Conservation (phyloP, 805 yeast genomes). For the Hanseniaspora lindneri region DNA sequence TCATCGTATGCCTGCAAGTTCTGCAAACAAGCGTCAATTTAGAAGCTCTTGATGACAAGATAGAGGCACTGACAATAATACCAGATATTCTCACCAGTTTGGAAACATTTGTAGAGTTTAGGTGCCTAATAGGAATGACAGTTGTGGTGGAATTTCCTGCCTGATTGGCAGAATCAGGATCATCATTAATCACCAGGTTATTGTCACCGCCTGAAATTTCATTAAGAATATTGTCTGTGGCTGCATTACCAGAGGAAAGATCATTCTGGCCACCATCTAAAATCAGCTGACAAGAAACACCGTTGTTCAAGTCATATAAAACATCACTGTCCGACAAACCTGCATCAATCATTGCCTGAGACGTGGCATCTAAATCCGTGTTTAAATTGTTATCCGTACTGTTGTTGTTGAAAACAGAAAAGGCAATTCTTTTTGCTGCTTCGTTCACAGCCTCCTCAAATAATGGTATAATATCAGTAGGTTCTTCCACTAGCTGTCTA, state of each 20-base stretch:
- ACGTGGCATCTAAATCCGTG: conserved; percentile 37
- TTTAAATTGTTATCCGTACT: conserved; percentile 33
- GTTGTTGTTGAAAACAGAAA: conserved; percentile 26
- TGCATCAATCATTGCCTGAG: conserved; percentile 36
- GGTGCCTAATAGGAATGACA: conserved; percentile 60
- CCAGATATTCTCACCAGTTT: conserved; percentile 87
- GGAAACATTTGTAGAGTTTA: conserved; percentile 79
- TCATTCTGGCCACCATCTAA: conserved; percentile 17
- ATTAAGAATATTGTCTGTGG: conserved; percentile 9
- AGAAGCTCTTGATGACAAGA: conserved; percentile 78
- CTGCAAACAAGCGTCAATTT: conserved; percentile 75
- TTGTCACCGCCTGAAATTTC: conserved; percentile 14
- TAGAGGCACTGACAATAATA: conserved; percentile 81
- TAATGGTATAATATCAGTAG: conserved; percentile 73
- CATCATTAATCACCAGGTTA: conserved; percentile 19
- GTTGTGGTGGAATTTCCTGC: conserved; percentile 48
- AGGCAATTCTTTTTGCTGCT: conserved; percentile 61
- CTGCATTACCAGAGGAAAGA: conserved; percentile 24
- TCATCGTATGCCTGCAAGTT: conserved; percentile 69
- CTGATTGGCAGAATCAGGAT: conserved; percentile 60
- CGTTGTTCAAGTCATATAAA: conserved; percentile 32
- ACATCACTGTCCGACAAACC: conserved; percentile 17
- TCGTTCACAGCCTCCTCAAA: conserved; percentile 76
- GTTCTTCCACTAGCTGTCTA: conserved; percentile 72
- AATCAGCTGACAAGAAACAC: conserved; percentile 14